Conservation (phyloP, 2,329 filamentous ascomycete genomes). For the Stachybotrys chartarum region DNA sequence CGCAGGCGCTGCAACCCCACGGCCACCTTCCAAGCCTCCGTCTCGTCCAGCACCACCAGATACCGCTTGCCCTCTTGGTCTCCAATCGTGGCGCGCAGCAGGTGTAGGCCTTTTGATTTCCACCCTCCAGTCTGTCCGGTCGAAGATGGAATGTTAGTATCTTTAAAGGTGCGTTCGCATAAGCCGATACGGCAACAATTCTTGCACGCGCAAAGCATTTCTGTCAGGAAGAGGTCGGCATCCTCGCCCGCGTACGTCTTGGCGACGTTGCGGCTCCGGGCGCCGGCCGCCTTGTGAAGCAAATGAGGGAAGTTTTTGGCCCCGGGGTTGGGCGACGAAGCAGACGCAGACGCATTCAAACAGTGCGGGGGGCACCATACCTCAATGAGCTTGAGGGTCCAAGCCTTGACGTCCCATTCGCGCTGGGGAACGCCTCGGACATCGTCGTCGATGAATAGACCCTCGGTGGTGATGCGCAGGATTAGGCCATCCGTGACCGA, state of each 20-base stretch:
- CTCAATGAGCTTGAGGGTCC: conserved; percentile 91
- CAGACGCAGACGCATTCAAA: conserved; percentile 34
- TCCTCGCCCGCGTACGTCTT: conserved; percentile 55
- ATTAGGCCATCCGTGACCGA: conserved; percentile 88
- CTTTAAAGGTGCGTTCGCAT: conserved; percentile 35
- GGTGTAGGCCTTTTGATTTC: conserved; percentile 49
- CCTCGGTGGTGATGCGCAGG: conserved; percentile 85
- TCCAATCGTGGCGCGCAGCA: conserved; percentile 56
- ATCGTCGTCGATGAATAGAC: conserved; percentile 95
- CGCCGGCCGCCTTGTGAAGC: conserved; percentile 39
- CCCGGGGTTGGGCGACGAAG: conserved; percentile 29
- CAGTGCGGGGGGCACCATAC: conserved; percentile 69
- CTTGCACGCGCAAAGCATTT: conserved; percentile 58
- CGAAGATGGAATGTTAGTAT: conserved; percentile 32
- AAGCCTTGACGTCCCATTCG: conserved; percentile 98
- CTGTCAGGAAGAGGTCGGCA: conserved; percentile 55
- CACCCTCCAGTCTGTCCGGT: conserved; percentile 44
- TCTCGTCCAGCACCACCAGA: conserved; percentile 56
- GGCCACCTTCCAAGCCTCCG: conserved; percentile 62
- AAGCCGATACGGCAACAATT: conserved; percentile 52
- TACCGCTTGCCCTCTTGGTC: conserved; percentile 62
- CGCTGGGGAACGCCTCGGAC: conserved; percentile 84
- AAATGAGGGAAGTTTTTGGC: conserved; percentile 33
- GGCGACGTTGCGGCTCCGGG: conserved; percentile 40
- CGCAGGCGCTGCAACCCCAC: conserved; percentile 54